Conservation (phyloP, 345 rosid species). For the Euclidium syriacum region DNA sequence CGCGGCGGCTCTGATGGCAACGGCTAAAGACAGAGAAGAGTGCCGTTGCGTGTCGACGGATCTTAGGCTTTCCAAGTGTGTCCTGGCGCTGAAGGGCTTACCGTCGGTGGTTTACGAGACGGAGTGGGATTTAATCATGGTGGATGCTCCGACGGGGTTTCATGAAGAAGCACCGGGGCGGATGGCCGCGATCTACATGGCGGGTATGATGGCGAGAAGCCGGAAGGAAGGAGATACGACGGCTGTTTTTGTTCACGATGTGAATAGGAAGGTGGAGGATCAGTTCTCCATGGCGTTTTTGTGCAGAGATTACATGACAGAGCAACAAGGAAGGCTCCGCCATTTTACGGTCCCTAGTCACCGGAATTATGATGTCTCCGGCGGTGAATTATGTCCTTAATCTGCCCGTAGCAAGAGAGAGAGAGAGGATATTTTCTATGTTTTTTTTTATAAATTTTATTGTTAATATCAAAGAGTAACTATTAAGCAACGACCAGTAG, state of each 20-base stretch:
- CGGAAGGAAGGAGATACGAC: constrained; percentile 50
- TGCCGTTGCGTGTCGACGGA: constrained; percentile 43
- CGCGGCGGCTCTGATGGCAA: constrained; percentile 47
- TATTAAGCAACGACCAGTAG: neutral
- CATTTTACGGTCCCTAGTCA: constrained; percentile 81
- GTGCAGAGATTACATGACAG: constrained; percentile 61
- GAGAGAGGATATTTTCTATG: no score
- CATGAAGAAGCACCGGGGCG: constrained; percentile 79
- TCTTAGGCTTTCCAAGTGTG: constrained; percentile 57
- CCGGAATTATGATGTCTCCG: constrained; percentile 12
- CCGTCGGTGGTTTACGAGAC: constrained; percentile 59
- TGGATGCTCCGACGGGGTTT: constrained; percentile 91
- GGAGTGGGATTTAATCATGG: constrained; percentile 94
- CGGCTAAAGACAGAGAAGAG: constrained; percentile 33
- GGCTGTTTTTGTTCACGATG: constrained; percentile 83
- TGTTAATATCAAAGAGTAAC: neutral
- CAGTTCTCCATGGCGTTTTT: constrained; percentile 63
- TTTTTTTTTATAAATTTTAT: neutral
- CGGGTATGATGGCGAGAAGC: constrained; percentile 76
- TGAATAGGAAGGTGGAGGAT: constrained; percentile 72
- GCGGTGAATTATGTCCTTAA: constrained; percentile 4
- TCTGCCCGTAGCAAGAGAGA: no score
- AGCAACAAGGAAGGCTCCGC: constrained; percentile 69
- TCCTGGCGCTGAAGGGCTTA: constrained; percentile 56
- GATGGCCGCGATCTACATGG: constrained; percentile 80